Conservation (phyloP, 352 stramenopile species). For the Aphanomyces invadans region DNA sequence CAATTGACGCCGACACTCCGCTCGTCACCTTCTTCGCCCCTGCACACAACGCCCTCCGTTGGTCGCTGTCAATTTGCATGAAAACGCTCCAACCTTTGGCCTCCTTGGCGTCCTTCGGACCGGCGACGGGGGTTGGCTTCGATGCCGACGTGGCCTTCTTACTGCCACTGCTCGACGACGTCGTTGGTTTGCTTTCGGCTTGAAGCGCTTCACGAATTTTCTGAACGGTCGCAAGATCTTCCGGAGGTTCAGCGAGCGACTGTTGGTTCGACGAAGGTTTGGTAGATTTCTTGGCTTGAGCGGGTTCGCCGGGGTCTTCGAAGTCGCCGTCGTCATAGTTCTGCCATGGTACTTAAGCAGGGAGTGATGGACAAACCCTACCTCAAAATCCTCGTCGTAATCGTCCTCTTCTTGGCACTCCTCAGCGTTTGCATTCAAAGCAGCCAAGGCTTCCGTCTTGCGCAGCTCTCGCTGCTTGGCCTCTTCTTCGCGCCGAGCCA, state of each 20-base stretch:
- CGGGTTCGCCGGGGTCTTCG: constrained; percentile 17
- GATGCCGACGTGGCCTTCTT: background rate
- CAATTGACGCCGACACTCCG: constrained; percentile 47
- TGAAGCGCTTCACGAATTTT: constrained; percentile 60
- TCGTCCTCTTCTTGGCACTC: constrained; percentile 63
- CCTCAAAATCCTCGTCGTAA: constrained; percentile 61
- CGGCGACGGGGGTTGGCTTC: constrained; percentile 21
- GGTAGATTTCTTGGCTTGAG: constrained; percentile 1
- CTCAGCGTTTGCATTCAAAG: constrained; percentile 61
- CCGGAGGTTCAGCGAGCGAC: constrained; percentile 28
- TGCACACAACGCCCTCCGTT: constrained; percentile 4
- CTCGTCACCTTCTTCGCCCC: constrained; percentile 21
- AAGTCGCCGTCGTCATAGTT: constrained; percentile 57
- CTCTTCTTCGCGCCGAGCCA: constrained; percentile 41
- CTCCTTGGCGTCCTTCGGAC: constrained; percentile 20
- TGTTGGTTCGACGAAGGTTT: constrained; percentile 23
- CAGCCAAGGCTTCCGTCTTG: constrained; percentile 42
- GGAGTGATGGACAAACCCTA: background rate
- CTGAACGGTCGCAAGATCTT: constrained; percentile 32
- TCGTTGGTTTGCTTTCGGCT: constrained; percentile 46
- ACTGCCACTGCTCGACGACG: constrained; percentile 27
- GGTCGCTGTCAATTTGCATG: no score
- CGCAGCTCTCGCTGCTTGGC: constrained; percentile 38
- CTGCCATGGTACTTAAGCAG: background rate
- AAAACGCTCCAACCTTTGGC: no score